Percentiles rank a stretch among this genome's conserved stretches.
phyloP scores from a whole-genome alignment of 805 yeast species.

The Spathaspora boniae region DNA sequence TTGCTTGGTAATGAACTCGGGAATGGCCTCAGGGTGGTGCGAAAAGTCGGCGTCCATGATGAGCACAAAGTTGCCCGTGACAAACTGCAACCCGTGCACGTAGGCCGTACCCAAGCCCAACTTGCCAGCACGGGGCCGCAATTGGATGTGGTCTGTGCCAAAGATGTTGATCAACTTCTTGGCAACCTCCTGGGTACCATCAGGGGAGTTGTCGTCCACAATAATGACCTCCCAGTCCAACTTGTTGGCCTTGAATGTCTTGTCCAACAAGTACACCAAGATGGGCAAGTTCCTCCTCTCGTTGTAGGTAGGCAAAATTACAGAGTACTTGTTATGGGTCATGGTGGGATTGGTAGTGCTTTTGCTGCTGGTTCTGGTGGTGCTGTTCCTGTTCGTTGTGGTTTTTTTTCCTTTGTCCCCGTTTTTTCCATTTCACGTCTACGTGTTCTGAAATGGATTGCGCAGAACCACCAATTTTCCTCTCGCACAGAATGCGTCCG shows the following conservation, averaged over 20 bases:
- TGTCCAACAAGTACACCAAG: conserved; percentile 63
- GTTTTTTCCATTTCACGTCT: no score
- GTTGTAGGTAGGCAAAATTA: conserved; percentile 75
- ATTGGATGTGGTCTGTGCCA: conserved; percentile 57
- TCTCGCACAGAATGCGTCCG: no score
- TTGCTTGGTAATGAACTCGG: conserved; percentile 67
- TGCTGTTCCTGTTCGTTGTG: no score
- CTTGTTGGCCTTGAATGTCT: conserved; percentile 55
- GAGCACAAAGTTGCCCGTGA: conserved; percentile 69
- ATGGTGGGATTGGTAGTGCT: conserved; percentile 5
- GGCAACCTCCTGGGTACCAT: conserved; percentile 76
- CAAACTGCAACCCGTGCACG: conserved; percentile 70
- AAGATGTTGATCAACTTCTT: conserved; percentile 53
- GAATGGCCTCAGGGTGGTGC: conserved; percentile 79
- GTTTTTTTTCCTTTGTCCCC: no score
- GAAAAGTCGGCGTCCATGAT: conserved; percentile 86
- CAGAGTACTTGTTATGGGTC: conserved; percentile 53
- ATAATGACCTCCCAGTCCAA: conserved; percentile 74
- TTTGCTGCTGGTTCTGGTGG: conserved; percentile 5
- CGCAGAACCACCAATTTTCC: no score
- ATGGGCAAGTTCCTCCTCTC: conserved; percentile 65
- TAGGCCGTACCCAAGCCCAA: conserved; percentile 80
- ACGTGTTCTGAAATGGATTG: no score
- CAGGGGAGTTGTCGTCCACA: conserved; percentile 79
- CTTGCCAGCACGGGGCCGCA: conserved; percentile 73